Base-by-base conservation (phyloP, 768 basidiomycete genomes). In the Suillus ampliporus region DNA sequence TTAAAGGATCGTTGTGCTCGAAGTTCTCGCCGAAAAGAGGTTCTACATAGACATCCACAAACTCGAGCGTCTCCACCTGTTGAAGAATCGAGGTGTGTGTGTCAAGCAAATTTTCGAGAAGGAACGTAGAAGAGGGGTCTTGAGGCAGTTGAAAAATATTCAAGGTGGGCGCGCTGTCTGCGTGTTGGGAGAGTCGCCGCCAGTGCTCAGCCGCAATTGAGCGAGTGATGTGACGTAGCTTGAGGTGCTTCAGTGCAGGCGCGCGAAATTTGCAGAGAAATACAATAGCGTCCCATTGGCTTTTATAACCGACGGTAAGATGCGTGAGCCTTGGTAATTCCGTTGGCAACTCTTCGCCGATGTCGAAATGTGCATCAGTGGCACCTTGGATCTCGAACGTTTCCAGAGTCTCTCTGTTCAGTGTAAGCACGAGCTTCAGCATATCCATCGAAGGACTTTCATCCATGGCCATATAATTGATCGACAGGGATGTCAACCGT, bases 211-310 rank as follows among this genome's bases (percentile, higher is more conserved):
- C 3, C 6, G 34, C 11, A 34, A 51, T n/a, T 1, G 50, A 13
- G 19, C 31, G 43, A 14, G 59, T 15, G 26, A 66, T 38, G 19
- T 66, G 54, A 28, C 41, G 26, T 9, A 66, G 17, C 5, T 19
- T 23, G 15, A 66, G 44, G 34, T 63, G 48, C 26, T 61, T 64
- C 44, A 66, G 51, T 3, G 48, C 37, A 21, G 65, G 63, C 3
- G 47, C 11, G 8, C 59, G 31, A 10, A 64, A 31, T 28, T 31
- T 21, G 4, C 38, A 34, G 3, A 61, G 40, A 28, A 64, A 47
- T 1, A 13, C 15, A 13, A 58, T 15, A 11, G 65, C 60, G 21
- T 66, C 65, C 4, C 35, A 34, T n/a, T 62, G 65, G 17, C 13
- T 8, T 11, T 26, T 10, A 51, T 58, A 66, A 2, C 63, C 65